phyloP scores from a whole-genome alignment of 2,329 filamentous ascomycete species.

The Lasiodiplodia theobromae region DNA sequence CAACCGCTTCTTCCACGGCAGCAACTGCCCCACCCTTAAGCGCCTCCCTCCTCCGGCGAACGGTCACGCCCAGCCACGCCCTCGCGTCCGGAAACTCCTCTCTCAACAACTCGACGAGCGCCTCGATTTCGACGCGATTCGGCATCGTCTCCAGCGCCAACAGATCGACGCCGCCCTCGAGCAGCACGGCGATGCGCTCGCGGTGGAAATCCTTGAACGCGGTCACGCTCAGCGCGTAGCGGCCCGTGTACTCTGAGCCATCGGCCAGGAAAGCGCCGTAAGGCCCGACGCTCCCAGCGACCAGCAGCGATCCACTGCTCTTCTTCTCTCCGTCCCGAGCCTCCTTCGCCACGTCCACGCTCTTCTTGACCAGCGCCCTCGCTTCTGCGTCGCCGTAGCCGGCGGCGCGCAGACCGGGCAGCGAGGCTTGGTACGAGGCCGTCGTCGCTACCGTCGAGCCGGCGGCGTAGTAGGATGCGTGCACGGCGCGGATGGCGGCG shows the following conservation, averaged over 20 bases:
- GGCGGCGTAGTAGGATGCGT: conserved; percentile 53
- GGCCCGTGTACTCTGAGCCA: conserved; percentile 55
- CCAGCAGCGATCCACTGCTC: conserved; percentile 32
- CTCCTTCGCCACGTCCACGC: not conserved
- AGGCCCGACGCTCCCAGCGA: conserved; percentile 57
- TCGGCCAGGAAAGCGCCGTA: conserved; percentile 57
- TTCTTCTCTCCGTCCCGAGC: not conserved
- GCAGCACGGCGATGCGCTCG: conserved; percentile 49
- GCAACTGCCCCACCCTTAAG: not conserved
- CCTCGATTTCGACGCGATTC: conserved; percentile 47
- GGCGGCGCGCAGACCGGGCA: conserved; percentile 50
- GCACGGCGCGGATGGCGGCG: conserved; percentile 51
- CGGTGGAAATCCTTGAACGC: conserved; percentile 54
- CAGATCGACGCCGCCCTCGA: conserved; percentile 52
- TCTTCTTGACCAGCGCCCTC: conserved; percentile 18
- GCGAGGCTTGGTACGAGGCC: conserved; percentile 56
- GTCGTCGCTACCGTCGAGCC: conserved; percentile 58
- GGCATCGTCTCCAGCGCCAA: conserved; percentile 57
- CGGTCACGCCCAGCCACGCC: conserved; percentile 53
- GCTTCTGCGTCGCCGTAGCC: conserved; percentile 6
- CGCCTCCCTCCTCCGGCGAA: conserved; percentile 32
- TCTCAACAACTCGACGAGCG: conserved; percentile 48
- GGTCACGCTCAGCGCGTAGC: conserved; percentile 43
- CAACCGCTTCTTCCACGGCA: not conserved
- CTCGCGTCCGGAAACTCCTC: conserved; percentile 45